Conservation (phyloP, 345 rosid genomes). For the Gossypium herbaceum region DNA sequence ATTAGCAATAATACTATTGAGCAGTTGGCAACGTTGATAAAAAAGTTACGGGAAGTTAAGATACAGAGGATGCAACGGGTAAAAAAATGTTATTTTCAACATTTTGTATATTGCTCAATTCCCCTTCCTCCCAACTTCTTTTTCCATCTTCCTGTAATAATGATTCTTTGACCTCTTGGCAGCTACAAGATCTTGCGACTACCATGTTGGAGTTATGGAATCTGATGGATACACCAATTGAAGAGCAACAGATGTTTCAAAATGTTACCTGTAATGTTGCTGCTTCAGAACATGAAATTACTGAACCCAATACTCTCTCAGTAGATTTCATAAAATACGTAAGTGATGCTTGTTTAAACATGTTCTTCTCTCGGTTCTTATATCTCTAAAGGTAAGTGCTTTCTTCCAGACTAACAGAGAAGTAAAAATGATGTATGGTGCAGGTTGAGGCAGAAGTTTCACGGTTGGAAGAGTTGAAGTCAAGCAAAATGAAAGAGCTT, state of each 20-base stretch:
- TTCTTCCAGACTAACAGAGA: background rate
- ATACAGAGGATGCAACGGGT: slow-evolving; percentile 90
- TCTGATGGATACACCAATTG: slow-evolving; percentile 96
- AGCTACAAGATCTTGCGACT: slow-evolving; percentile 98
- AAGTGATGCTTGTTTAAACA: slow-evolving; percentile 32
- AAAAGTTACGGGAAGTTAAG: slow-evolving; percentile 62
- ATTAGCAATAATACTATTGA: slow-evolving; percentile 57
- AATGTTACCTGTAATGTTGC: slow-evolving; percentile 90
- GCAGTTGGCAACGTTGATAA: slow-evolving; percentile 40
- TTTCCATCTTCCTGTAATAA: background rate
- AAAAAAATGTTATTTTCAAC: slow-evolving; percentile 17
- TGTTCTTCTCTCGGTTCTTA: slow-evolving; percentile 6
- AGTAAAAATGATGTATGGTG: slow-evolving; percentile 22
- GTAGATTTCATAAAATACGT: slow-evolving; percentile 71
- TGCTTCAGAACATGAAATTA: slow-evolving; percentile 89
- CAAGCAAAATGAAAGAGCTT: slow-evolving; percentile 97
- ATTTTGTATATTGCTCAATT: slow-evolving; percentile 9
- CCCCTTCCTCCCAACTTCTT: background rate
- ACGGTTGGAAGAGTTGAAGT: slow-evolving; percentile 76
- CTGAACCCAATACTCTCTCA: slow-evolving; percentile 80
- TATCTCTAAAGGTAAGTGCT: background rate
- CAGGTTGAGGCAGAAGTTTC: slow-evolving; percentile 91
- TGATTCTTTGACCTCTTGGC: slow-evolving; percentile 23
- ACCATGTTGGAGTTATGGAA: slow-evolving; percentile 94
- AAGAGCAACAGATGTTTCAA: slow-evolving; percentile 88